A percentile compares a stretch with the other conserved stretches of the same genome.
Conservation (phyloP, 306 rosid species). For the Citrullus amarus region DNA sequence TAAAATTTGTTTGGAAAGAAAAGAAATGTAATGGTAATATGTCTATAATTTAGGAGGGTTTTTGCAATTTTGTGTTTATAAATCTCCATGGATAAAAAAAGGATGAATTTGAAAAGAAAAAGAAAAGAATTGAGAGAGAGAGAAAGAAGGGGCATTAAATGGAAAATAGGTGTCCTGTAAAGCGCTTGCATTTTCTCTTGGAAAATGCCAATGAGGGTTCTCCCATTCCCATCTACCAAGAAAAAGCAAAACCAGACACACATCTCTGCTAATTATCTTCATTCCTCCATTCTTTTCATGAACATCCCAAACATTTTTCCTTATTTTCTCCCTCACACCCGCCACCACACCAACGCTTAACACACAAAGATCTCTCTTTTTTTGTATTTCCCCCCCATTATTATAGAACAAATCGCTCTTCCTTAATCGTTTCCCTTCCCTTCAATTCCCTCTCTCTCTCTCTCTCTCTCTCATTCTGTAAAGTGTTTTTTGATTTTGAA, state of each 20-base stretch:
- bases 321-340: neutral
- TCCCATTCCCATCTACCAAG: slow-evolving; percentile 12
- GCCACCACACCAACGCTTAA: too few relatives aligned
- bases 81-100: neutral
- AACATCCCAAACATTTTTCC: slow-evolving; percentile 18
- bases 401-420: neutral
- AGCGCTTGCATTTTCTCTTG: slow-evolving; percentile 23
- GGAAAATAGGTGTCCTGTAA: slow-evolving; percentile 11
- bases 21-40: too few relatives aligned
- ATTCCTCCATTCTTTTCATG: slow-evolving; percentile 22
- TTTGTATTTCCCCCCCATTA: neutral
- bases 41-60: too few relatives aligned
- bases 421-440: neutral
- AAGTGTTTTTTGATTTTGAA: neutral
- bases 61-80: too few relatives aligned
- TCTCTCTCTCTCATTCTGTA: neutral
- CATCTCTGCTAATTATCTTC: neutral
- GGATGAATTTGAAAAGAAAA: neutral
- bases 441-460: neutral
- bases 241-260: slow-evolving; percentile 6
- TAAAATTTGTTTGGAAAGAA: too few relatives aligned
- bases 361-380: neutral
- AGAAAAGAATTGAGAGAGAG: neutral
- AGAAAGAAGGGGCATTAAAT: neutral
- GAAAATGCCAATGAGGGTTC: slow-evolving; percentile 19